Evolutionary conservation across 1,284 basidiomycete species (phyloP).

Genomic region (Anthracocystis panici-leucophaei): DNA sequence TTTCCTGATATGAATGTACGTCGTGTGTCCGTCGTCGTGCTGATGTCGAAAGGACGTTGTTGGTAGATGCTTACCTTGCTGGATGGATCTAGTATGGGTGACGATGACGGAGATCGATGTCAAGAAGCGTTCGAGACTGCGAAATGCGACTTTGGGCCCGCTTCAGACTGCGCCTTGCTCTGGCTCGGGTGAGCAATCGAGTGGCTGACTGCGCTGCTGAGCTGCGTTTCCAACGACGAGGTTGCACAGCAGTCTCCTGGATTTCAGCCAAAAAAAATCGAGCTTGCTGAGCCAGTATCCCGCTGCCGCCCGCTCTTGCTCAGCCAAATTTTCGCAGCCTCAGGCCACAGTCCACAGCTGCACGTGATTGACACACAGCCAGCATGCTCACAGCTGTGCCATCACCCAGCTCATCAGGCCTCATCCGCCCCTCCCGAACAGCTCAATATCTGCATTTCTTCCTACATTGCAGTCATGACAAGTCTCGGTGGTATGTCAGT

Average conservation of each 20-base stretch:
- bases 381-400: background rate
- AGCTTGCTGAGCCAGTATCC: background rate
- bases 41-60: conserved; percentile 11
- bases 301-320: background rate
- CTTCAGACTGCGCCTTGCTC: background rate
- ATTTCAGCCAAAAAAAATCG: background rate
- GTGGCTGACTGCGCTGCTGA: conserved; percentile 13
- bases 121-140: conserved; percentile 28
- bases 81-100: conserved; percentile 51
- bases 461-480: too few species aligned
- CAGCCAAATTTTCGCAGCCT: background rate
- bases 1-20: conserved; percentile 2
- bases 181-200: background rate
- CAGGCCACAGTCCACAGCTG: background rate
- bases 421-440: background rate
- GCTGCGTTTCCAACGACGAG: background rate
- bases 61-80: conserved; percentile 47
- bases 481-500: too few species aligned
- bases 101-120: conserved; percentile 53
- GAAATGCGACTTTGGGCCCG: conserved; percentile 14
- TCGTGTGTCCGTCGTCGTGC: conserved; percentile 4
- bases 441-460: background rate
- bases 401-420: background rate
- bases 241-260: conserved; percentile 32
- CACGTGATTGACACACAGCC: background rate